Conservation (phyloP, 2,329 filamentous ascomycete genomes). For the Aspergillus terreus region DNA sequence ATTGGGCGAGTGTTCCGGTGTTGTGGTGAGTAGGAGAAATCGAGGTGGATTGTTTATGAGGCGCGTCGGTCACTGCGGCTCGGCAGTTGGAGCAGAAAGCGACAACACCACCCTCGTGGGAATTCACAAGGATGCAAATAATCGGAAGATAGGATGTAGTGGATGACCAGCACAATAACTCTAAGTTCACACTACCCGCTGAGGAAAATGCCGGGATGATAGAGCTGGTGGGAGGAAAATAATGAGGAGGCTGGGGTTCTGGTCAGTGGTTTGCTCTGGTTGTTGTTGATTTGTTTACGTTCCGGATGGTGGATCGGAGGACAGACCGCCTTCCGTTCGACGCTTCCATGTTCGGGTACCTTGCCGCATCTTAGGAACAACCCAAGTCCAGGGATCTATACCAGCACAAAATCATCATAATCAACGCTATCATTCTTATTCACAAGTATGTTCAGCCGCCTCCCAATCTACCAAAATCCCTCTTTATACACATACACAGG, state of each 20-base stretch:
- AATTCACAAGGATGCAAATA: neutral
- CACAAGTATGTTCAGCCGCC: neutral
- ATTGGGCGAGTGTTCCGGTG: neutral
- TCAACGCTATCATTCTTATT: too few relatives aligned
- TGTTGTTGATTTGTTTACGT: slow-evolving; percentile 17
- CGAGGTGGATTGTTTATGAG: slow-evolving; percentile 4
- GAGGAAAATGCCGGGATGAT: neutral
- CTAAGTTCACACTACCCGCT: neutral
- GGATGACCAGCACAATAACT: neutral
- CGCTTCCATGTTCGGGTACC: neutral
- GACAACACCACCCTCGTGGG: neutral
- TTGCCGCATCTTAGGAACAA: neutral
- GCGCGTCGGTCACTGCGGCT: slow-evolving; percentile 14
- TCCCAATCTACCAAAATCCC: neutral
- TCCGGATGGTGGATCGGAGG: slow-evolving; percentile 8
- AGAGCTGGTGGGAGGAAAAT: slow-evolving; percentile 9
- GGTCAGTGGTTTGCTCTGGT: slow-evolving; percentile 8
- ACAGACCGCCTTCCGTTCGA: slow-evolving; percentile 11
- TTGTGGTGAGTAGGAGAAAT: neutral
- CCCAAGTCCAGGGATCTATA: neutral
- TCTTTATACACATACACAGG: slow-evolving; percentile 6
- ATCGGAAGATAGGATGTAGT: neutral
- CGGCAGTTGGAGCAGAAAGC: slow-evolving; percentile 3
- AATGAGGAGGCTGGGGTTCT: slow-evolving; percentile 17
- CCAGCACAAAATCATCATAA: neutral